phyloP scores from a whole-genome alignment of 2,329 filamentous ascomycete genomes.

The Allantophomopsis cytisporea region DNA sequence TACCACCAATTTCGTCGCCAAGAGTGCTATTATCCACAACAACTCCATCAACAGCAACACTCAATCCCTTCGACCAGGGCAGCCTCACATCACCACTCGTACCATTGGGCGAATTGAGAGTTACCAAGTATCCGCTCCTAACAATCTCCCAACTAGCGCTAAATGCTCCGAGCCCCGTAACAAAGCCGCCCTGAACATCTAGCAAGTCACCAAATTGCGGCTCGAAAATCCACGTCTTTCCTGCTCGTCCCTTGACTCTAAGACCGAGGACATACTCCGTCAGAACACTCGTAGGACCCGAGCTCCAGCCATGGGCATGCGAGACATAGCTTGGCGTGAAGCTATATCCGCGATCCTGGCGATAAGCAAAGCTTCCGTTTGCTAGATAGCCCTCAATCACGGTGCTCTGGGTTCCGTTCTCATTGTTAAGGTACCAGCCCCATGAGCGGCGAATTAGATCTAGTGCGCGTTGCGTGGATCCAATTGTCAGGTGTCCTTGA shows the following conservation, averaged over 20 bases:
- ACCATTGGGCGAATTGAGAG: constrained; percentile 1
- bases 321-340: constrained; percentile 28
- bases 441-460: constrained; percentile 38
- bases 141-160: constrained; percentile 3
- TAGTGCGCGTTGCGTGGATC: constrained; percentile 31
- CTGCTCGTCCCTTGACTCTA: constrained; percentile 17
- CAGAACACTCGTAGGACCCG: constrained; percentile 27
- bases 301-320: constrained; percentile 31
- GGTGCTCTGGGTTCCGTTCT: constrained; percentile 39
- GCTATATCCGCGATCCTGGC: constrained; percentile 32
- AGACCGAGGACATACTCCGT: constrained; percentile 27
- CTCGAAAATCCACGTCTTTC: constrained; percentile 20
- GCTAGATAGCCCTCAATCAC: constrained; percentile 40
- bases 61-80: not conserved
- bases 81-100: constrained; percentile 4
- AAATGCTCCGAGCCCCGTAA: constrained; percentile 20
- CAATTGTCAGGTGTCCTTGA: constrained; percentile 34
- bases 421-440: constrained; percentile 43
- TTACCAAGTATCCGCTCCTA: not conserved
- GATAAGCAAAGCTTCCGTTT: constrained; percentile 40
- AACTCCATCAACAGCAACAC: not conserved
- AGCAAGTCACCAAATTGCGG: constrained; percentile 22
- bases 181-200: constrained; percentile 21
- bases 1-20: not conserved
- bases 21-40: too few species aligned